These are phyloP conservation scores for Plasmopara viticola DNA, from an alignment of 352 stramenopile genomes.

Conservation along the genomic window DNA sequence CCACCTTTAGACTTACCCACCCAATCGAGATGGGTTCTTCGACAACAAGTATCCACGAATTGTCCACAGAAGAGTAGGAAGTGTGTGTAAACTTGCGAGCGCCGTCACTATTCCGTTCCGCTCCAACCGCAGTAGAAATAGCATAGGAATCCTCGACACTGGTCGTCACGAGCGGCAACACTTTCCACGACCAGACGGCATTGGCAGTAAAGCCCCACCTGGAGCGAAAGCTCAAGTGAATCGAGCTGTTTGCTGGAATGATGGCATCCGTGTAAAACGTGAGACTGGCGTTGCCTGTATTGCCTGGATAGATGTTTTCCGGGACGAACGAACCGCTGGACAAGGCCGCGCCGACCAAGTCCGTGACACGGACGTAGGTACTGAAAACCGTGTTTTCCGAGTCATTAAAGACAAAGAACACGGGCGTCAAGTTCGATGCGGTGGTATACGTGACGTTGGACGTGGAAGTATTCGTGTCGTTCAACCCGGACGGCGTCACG, in stretches of 20 bases:
- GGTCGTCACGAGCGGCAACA: conserved; percentile 14
- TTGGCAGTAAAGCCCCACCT: conserved; percentile 56
- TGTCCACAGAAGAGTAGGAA: conserved; percentile 25
- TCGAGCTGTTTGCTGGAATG: conserved; percentile 39
- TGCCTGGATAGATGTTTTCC: conserved; percentile 82
- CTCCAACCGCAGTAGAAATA: conserved; percentile 7
- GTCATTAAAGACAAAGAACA: conserved; percentile 78
- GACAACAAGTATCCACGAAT: conserved; percentile 52
- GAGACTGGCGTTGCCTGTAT: conserved; percentile 67
- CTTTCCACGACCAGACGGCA: conserved; percentile 51
- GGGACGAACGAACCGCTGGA: conserved; percentile 73
- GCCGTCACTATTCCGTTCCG: background rate
- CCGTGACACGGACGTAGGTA: conserved; percentile 54
- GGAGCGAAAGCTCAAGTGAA: conserved; percentile 50
- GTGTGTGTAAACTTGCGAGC: conserved; percentile 26
- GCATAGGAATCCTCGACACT: conserved; percentile 12
- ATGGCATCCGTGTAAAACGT: conserved; percentile 69
- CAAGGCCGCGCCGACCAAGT: conserved; percentile 37
- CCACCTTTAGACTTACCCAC: conserved; percentile 61
- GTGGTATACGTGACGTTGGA: conserved; percentile 42
- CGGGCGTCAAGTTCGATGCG: conserved; percentile 44
- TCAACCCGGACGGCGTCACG: conserved; percentile 49
- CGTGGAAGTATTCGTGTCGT: conserved; percentile 23
- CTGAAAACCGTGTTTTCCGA: conserved; percentile 59
- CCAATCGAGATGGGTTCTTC: conserved; percentile 52